Conservation (phyloP, 148 eudicot species). For the Camellia lanceoleosa region DNA sequence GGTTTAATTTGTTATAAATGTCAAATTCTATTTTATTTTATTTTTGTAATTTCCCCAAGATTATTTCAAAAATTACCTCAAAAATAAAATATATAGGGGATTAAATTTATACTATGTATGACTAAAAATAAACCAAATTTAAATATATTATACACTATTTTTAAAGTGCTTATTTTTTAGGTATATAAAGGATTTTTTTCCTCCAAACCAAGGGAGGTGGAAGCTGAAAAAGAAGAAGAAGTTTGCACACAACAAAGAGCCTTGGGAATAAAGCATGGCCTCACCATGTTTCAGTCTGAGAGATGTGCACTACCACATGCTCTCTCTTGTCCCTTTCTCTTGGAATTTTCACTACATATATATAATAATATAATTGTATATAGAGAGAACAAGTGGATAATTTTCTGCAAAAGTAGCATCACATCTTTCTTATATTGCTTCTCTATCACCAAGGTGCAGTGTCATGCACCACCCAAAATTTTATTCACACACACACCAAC, state of each 20-base stretch:
- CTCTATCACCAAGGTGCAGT: background rate
- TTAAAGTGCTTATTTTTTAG: too few species aligned
- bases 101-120: too few species aligned
- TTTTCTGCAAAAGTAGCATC: background rate
- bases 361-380: background rate
- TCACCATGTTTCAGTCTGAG: slow-evolving; percentile 17
- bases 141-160: too few species aligned
- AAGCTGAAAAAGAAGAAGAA: background rate
- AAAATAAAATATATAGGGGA: too few species aligned
- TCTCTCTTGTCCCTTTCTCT: slow-evolving; percentile 46
- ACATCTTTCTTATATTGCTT: background rate
- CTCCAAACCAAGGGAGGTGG: slow-evolving; percentile 20
- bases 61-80: too few species aligned
- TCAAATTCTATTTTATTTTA: too few species aligned
- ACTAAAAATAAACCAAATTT: too few species aligned
- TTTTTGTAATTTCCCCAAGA: too few species aligned
- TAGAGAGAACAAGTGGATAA: background rate
- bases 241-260: background rate
- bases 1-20: too few species aligned
- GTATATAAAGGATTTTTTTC: background rate
- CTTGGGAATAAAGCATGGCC: slow-evolving; percentile 34
- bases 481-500: too few species aligned
- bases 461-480: background rate
- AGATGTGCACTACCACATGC: slow-evolving; percentile 31
- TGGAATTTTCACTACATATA: slow-evolving; percentile 26